phyloP scores from a whole-genome alignment of 192 early-diverging fungal genomes.

The Coemansia erecta region DNA sequence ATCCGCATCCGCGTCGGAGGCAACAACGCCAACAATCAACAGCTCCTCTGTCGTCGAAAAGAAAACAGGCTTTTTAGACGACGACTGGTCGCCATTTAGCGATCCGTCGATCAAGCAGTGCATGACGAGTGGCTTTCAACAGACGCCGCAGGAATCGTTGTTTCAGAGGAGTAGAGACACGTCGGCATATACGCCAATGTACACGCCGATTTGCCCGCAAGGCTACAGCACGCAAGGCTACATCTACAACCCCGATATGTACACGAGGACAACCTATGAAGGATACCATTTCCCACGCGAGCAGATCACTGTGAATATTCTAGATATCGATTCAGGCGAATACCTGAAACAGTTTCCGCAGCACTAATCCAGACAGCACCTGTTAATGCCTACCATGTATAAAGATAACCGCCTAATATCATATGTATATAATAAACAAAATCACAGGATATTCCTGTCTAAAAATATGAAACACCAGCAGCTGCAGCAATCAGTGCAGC shows the following conservation, averaged over 20 bases:
- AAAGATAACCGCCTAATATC: not conserved
- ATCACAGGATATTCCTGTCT: not conserved
- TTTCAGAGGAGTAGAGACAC: conserved; percentile 11
- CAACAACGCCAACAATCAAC: conserved; percentile 1
- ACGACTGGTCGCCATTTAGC: conserved; percentile 43
- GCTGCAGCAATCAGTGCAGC: conserved; percentile 2
- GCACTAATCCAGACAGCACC: not conserved
- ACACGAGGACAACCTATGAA: conserved; percentile 22
- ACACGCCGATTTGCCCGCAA: conserved; percentile 19
- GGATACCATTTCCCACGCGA: conserved; percentile 26
- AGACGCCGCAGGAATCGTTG: conserved; percentile 14
- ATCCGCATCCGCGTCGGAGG: not conserved
- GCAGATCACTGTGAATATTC: conserved; percentile 27
- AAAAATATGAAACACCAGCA: not conserved
- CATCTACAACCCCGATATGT: conserved; percentile 5
- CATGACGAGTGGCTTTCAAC: not conserved
- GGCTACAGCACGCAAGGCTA: not conserved
- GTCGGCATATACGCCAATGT: conserved; percentile 6
- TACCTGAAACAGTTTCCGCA: conserved; percentile 27
- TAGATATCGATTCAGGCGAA: conserved; percentile 43
- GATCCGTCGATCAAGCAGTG: conserved; percentile 20
- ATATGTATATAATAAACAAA: not conserved
- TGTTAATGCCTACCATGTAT: too few relatives aligned
- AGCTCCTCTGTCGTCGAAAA: not conserved
- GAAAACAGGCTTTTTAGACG: not conserved